Evolutionary conservation across 345 rosid species (phyloP).

Genomic region (Acer saccharum): DNA sequence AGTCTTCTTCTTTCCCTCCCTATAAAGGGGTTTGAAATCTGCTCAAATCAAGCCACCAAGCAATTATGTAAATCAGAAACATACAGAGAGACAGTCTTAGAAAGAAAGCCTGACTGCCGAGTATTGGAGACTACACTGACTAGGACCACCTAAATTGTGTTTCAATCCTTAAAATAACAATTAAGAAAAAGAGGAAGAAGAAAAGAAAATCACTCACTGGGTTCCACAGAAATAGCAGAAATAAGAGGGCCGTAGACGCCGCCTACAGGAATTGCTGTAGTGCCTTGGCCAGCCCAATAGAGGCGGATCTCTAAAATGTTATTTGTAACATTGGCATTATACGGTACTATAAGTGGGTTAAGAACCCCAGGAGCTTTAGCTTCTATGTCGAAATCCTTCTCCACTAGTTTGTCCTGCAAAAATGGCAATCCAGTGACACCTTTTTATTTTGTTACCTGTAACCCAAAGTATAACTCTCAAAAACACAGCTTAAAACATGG

Average conservation of each 20-base stretch:
- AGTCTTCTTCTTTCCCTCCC: slow-evolving; percentile 11
- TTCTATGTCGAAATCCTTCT: slow-evolving; percentile 54
- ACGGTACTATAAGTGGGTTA: slow-evolving; percentile 31
- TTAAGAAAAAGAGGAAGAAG: slow-evolving; percentile 2
- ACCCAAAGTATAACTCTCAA: neutral
- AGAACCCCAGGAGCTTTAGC: slow-evolving; percentile 47
- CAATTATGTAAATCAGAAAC: neutral
- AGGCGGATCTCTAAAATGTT: slow-evolving; percentile 55
- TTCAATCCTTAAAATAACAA: neutral
- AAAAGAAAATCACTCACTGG: neutral
- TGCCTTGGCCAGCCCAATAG: slow-evolving; percentile 74
- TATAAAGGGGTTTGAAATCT: slow-evolving; percentile 33
- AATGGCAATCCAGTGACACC: neutral
- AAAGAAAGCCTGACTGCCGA: neutral
- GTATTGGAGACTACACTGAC: neutral
- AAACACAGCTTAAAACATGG: neutral
- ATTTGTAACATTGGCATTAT: slow-evolving; percentile 37
- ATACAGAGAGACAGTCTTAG: neutral
- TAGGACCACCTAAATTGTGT: neutral
- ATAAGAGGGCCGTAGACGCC: slow-evolving; percentile 67
- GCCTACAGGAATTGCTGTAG: slow-evolving; percentile 45
- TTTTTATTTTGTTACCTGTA: neutral
- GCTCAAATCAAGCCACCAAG: slow-evolving; percentile 12
- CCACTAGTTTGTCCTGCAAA: slow-evolving; percentile 42
- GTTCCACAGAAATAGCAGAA: slow-evolving; percentile 62